These are phyloP conservation scores for Silybum marianum DNA, from an alignment of 129 eudicot species.

Conservation along the genomic window DNA sequence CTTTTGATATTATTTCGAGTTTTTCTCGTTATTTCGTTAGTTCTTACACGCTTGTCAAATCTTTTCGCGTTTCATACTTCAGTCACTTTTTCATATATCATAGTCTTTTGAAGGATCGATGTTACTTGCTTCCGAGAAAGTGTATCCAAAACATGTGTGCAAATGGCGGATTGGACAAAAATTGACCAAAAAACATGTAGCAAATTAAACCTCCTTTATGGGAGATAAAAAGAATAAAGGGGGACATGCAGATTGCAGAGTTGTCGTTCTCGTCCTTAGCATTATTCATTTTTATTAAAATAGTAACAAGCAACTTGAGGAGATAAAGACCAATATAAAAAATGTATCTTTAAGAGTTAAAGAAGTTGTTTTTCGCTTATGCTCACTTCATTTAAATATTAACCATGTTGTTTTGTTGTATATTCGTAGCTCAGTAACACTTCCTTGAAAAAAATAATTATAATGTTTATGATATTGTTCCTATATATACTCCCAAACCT, in stretches of 20 bases:
- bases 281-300: too few species aligned
- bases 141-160: background rate
- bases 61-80: too few species aligned
- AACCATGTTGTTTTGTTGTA: background rate
- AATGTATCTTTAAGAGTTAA: background rate
- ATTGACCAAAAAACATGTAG: background rate
- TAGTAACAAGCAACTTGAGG: background rate
- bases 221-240: background rate
- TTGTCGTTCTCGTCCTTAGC: background rate
- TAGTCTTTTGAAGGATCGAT: background rate
- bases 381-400: background rate
- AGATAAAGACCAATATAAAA: too few species aligned
- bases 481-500: too few species aligned
- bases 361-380: background rate
- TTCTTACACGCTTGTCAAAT: too few species aligned
- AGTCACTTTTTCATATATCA: background rate
- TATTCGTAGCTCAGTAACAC: background rate
- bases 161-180: background rate
- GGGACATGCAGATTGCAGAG: background rate
- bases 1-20: too few species aligned
- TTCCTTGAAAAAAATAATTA: background rate
- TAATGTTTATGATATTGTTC: background rate
- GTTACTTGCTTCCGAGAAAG: background rate
- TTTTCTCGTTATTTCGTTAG: too few species aligned
- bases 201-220: background rate